phyloP scores from a whole-genome alignment of 1,139 yeast genomes.

The Citeromyces hawaiiensis region DNA sequence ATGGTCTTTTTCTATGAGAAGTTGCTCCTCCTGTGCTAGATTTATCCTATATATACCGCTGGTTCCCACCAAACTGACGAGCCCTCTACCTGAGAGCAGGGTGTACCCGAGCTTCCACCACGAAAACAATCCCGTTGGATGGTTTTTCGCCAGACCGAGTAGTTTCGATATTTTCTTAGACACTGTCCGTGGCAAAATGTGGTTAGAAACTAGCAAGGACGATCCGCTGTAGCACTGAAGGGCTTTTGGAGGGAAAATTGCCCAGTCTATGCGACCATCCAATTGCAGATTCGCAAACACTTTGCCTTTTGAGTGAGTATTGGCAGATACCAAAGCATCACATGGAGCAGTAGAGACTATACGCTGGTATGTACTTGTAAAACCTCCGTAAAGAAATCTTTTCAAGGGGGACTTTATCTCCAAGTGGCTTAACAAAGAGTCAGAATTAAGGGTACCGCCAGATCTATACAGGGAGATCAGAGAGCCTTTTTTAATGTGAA shows the following conservation, averaged over 20 bases:
- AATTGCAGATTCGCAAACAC: slow-evolving; percentile 26
- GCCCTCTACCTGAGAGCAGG: slow-evolving; percentile 45
- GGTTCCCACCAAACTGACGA: slow-evolving; percentile 38
- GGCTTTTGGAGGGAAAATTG: slow-evolving; percentile 30
- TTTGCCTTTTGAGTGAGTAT: slow-evolving; percentile 12
- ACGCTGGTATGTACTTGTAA: slow-evolving; percentile 27
- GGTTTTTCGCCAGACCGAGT: slow-evolving; percentile 13
- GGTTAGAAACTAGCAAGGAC: slow-evolving; percentile 25
- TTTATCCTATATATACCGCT: slow-evolving; percentile 41
- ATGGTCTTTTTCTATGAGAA: slow-evolving; percentile 26
- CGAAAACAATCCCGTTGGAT: slow-evolving; percentile 23
- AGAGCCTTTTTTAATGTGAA: slow-evolving; percentile 31
- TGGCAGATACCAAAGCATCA: slow-evolving; percentile 26
- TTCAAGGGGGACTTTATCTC: slow-evolving; percentile 23
- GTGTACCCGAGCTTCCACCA: slow-evolving; percentile 27
- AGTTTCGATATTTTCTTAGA: slow-evolving; percentile 21
- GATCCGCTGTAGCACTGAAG: slow-evolving; percentile 37
- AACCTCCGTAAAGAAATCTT: slow-evolving; percentile 27
- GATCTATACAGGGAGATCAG: slow-evolving; percentile 31
- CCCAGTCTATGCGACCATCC: slow-evolving; percentile 55
- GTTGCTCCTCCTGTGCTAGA: slow-evolving; percentile 31
- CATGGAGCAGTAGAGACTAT: slow-evolving; percentile 34
- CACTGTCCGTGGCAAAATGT: slow-evolving; percentile 25
- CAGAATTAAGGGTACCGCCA: slow-evolving; percentile 10
- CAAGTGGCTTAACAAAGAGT: slow-evolving; percentile 19